These are phyloP conservation scores for Tolypocladium nubicola DNA, from an alignment of 2,329 filamentous ascomycete species.

Conservation along the genomic window DNA sequence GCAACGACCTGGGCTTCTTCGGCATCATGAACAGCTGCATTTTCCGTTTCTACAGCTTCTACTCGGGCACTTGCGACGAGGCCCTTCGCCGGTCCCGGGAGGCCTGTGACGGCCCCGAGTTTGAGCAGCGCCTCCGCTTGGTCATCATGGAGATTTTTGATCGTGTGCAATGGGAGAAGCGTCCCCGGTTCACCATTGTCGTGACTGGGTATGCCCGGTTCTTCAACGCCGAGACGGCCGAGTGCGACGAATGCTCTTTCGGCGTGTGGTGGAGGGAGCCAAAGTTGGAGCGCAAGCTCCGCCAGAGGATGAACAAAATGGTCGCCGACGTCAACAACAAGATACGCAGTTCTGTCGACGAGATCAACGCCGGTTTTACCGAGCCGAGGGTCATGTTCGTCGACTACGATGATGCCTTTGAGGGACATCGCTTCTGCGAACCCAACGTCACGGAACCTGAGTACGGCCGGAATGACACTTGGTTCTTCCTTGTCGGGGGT, in stretches of 20 bases:
- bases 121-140: slow-evolving; percentile 27
- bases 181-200: slow-evolving; percentile 29
- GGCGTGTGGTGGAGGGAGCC: slow-evolving; percentile 35
- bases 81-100: slow-evolving; percentile 24
- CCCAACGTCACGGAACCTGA: slow-evolving; percentile 29
- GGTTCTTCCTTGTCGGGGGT: slow-evolving; percentile 38
- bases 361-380: slow-evolving; percentile 25
- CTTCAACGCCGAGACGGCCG: slow-evolving; percentile 32
- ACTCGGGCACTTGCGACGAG: slow-evolving; percentile 32
- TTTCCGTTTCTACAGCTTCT: slow-evolving; percentile 38
- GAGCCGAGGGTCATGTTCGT: slow-evolving; percentile 30
- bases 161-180: slow-evolving; percentile 31
- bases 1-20: slow-evolving; percentile 39
- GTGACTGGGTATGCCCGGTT: slow-evolving; percentile 38
- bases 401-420: slow-evolving; percentile 31
- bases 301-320: slow-evolving; percentile 32
- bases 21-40: slow-evolving; percentile 39
- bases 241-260: slow-evolving; percentile 32
- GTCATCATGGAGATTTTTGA: slow-evolving; percentile 33
- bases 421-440: slow-evolving; percentile 35
- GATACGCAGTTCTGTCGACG: slow-evolving; percentile 22
- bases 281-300: slow-evolving; percentile 26
- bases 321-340: slow-evolving; percentile 30
- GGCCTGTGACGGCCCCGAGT: slow-evolving; percentile 21
- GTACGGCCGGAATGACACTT: slow-evolving; percentile 30